phyloP scores from a whole-genome alignment of 73 alveolate genomes.

The Paramecium sexaurelia region DNA sequence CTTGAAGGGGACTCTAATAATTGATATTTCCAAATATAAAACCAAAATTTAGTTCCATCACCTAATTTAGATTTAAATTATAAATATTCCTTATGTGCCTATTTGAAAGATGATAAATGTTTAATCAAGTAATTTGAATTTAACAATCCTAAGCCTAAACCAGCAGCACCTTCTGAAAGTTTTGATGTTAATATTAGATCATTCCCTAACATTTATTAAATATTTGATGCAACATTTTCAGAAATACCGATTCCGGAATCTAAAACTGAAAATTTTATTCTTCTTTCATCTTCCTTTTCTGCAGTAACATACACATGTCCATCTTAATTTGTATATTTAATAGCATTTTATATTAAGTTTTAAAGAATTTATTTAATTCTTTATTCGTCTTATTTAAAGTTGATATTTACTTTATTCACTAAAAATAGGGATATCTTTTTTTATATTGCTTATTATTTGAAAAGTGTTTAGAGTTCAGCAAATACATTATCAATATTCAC shows the following conservation, averaged over 20 bases:
- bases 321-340: not conserved
- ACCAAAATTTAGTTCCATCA: conserved; percentile 9
- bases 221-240: not conserved
- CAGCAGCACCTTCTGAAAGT: conserved; percentile 16
- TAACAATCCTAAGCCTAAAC: conserved; percentile 17
- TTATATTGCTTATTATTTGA: not conserved
- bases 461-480: not conserved
- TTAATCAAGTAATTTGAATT: not conserved
- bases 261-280: not conserved
- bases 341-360: not conserved
- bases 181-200: not conserved
- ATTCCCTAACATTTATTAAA: not conserved
- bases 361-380: not conserved
- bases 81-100: not conserved
- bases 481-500: not conserved
- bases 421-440: not conserved
- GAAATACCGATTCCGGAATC: not conserved
- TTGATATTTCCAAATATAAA: not conserved
- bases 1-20: not conserved
- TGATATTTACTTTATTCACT: not conserved
- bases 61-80: conserved; percentile 1
- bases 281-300: not conserved
- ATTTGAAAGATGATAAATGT: not conserved
- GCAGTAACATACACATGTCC: not conserved
- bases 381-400: not conserved